Evolutionary conservation across 2,329 filamentous ascomycete species (phyloP), one percentile per base, ranked within the genome.

Genomic region (Talaromyces pinophilus): DNA sequence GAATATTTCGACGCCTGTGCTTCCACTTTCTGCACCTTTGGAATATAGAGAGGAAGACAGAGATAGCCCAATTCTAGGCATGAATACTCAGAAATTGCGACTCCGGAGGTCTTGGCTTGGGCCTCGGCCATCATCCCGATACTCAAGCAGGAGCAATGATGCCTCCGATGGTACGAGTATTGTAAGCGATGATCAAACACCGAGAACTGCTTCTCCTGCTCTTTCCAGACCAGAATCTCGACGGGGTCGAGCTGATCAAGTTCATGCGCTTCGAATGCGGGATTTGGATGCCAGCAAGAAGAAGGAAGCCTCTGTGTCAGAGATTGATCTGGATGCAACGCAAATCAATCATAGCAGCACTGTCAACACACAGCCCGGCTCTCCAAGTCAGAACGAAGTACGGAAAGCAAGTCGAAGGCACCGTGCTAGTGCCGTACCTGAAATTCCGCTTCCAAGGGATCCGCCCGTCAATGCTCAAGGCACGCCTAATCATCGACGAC

Each of bases 191-290:
- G 54, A 33, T n/a, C 59, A 61, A 1, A 67, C 35, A 59, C 30
- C n/a, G 40, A 62, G 67, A 35, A 30, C 64, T 10, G 59, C 55
- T 17, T 62, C 66, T 19, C 55, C 63, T 6, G 60, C 70, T 19
- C 46, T 65, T 42, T 50, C 63, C 5, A 59, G 67, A 11, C 67
- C 69, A n/a, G 69, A 72, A 62, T 22, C 60, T 28, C 68, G 62
- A 5, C 48, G 64, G 44, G 71, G 62, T 33, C 70, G 72, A n/a
- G 70, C 69, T 15, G 71, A 72, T 42, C 70, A 70, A 7, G 72
- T 75, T 13, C 72, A 69, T 67, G 73, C 72, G 2, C 55, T 75
- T 33, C 72, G 71, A 33, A 70, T 73, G 68, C 73, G 71, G 59
- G 75, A 76, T 63, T 67, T 76, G 40, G 70, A 69, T n/a, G 67